These are phyloP conservation scores for Eucalyptus cladocalyx DNA, from an alignment of 345 rosid species.

Conservation along the genomic window DNA sequence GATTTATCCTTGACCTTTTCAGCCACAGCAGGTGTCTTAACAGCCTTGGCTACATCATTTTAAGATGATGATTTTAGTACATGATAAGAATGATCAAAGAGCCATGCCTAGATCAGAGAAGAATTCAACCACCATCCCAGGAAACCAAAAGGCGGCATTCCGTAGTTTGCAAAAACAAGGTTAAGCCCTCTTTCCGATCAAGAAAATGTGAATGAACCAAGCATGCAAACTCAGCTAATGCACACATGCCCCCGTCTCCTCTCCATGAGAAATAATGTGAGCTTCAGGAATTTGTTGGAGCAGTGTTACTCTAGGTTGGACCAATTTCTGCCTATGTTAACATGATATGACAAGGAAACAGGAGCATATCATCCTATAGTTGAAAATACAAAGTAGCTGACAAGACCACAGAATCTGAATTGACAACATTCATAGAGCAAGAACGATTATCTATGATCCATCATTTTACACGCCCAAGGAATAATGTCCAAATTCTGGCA, in stretches of 20 bases:
- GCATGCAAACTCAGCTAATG: not conserved
- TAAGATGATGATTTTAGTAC: not conserved
- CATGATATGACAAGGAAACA: not conserved
- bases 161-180: not conserved
- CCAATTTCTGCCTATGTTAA: not conserved
- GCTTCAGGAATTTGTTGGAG: not conserved
- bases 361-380: not conserved
- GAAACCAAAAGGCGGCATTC: not conserved
- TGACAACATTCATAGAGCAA: not conserved
- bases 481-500: not conserved
- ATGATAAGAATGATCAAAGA: not conserved
- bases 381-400: not conserved
- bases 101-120: not conserved
- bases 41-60: constrained; percentile 35
- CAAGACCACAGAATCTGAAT: not conserved
- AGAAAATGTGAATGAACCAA: not conserved
- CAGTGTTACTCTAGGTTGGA: not conserved
- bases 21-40: constrained; percentile 15
- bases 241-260: not conserved
- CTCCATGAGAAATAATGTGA: not conserved
- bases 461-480: not conserved
- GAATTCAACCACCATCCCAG: not conserved
- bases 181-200: not conserved
- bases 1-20: constrained; percentile 24
- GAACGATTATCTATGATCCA: not conserved